A percentile compares a stretch with the other conserved stretches of the same genome.
Conservation (phyloP, 2,329 filamentous ascomycete genomes). For the Mollisia scopiformis region DNA sequence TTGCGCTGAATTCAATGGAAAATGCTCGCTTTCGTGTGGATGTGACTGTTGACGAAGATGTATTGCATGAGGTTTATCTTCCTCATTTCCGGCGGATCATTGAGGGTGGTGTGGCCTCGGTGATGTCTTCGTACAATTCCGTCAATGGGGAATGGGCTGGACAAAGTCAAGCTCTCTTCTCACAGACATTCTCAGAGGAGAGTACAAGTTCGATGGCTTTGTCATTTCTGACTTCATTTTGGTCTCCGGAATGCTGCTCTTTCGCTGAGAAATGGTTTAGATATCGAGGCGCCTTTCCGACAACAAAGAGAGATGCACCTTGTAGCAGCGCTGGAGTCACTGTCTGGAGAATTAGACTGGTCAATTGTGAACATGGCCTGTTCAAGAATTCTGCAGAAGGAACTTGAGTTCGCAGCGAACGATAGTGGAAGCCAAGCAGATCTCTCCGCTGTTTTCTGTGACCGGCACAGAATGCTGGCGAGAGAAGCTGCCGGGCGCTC, state of each 20-base stretch:
- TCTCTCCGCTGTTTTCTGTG: too few relatives aligned
- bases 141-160: slow-evolving; percentile 20
- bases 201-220: slow-evolving; percentile 17
- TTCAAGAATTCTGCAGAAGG: slow-evolving; percentile 7
- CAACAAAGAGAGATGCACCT: slow-evolving; percentile 2
- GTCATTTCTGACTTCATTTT: slow-evolving; percentile 15
- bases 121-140: slow-evolving; percentile 18
- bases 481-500: too few relatives aligned
- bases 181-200: slow-evolving; percentile 10
- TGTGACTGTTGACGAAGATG: slow-evolving; percentile 31
- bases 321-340: slow-evolving; percentile 5
- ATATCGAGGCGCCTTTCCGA: slow-evolving; percentile 17
- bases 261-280: slow-evolving; percentile 14
- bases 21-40: slow-evolving; percentile 34
- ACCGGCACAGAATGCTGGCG: too few relatives aligned
- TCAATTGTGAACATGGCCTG: slow-evolving; percentile 3
- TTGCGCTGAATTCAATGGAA: slow-evolving; percentile 37
- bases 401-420: slow-evolving; percentile 2
- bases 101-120: slow-evolving; percentile 12
- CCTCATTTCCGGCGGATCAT: slow-evolving; percentile 15
- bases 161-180: slow-evolving; percentile 11
- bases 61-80: slow-evolving; percentile 33
- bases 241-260: not conserved
- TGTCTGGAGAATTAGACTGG: slow-evolving; percentile 10
- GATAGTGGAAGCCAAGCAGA: not conserved